Evolutionary conservation across 2,329 filamentous ascomycete genomes (phyloP).

Genomic region (Aspergillus flavus): DNA sequence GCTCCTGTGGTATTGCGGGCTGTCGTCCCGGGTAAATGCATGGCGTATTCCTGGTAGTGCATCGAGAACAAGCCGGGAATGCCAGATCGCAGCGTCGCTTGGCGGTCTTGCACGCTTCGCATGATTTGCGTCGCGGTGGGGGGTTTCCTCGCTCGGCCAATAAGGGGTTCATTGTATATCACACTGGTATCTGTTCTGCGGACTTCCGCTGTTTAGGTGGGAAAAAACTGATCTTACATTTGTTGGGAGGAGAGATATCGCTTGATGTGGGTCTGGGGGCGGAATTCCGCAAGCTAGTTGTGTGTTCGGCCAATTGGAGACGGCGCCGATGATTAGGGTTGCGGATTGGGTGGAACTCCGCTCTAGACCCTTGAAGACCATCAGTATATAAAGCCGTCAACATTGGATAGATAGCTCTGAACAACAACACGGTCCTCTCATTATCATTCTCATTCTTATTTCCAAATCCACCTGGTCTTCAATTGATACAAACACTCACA

Average conservation of each 20-base stretch:
- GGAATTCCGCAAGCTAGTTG: conserved; percentile 16
- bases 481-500: neutral
- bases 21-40: conserved; percentile 51
- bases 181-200: neutral
- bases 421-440: neutral
- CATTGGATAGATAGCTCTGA: neutral
- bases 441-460: neutral
- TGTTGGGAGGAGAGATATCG: neutral
- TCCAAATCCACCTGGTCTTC: neutral
- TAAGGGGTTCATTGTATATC: conserved; percentile 10
- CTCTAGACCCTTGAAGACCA: neutral
- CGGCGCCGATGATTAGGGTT: neutral
- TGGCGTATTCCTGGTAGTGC: conserved; percentile 49
- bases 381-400: neutral
- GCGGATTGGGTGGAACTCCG: conserved; percentile 11
- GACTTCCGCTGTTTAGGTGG: neutral
- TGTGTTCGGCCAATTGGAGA: neutral
- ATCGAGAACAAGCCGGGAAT: conserved; percentile 56
- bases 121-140: conserved; percentile 56
- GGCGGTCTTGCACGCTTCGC: conserved; percentile 58
- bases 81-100: conserved; percentile 61
- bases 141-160: conserved; percentile 47
- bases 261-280: neutral
- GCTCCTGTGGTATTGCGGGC: conserved; percentile 3
- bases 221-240: neutral